Conservation (phyloP, 257 asterid species). For the Jasminum sambac region DNA sequence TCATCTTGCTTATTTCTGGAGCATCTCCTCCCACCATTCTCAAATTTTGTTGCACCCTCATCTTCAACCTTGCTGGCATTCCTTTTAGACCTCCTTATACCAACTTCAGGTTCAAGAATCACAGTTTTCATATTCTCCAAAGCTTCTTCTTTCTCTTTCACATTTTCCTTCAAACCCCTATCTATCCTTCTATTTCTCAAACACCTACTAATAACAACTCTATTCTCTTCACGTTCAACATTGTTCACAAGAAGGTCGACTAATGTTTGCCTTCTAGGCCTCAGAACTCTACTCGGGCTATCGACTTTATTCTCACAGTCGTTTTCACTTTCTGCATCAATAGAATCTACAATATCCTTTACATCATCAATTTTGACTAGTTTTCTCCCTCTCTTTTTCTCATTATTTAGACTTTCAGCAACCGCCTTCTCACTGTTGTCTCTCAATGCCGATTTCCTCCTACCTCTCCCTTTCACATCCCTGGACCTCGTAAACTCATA, state of each 20-base stretch:
- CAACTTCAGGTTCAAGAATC: constrained; percentile 22
- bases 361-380: constrained; percentile 8
- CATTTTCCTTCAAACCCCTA: constrained; percentile 25
- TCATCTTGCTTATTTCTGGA: constrained; percentile 21
- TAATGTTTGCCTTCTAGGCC: constrained; percentile 19
- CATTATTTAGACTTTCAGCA: constrained; percentile 19
- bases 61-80: constrained; percentile 25
- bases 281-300: constrained; percentile 11
- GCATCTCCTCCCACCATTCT: constrained; percentile 16
- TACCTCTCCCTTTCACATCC: constrained; percentile 24
- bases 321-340: constrained; percentile 19
- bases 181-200: constrained; percentile 30
- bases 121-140: constrained; percentile 25
- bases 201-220: constrained; percentile 25
- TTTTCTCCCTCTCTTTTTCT: constrained; percentile 28
- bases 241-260: constrained; percentile 18
- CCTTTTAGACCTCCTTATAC: constrained; percentile 42
- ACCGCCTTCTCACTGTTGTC: constrained; percentile 20
- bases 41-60: constrained; percentile 22
- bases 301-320: constrained; percentile 19
- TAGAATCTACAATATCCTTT: constrained; percentile 10
- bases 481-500: constrained; percentile 45
- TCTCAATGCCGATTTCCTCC: constrained; percentile 27
- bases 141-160: constrained; percentile 15
- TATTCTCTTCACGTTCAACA: not conserved